Percentiles rank a stretch among this genome's conserved stretches.
Evolutionary conservation across 1,139 yeast species (phyloP).

Genomic region (Scheffersomyces segobiensis): DNA sequence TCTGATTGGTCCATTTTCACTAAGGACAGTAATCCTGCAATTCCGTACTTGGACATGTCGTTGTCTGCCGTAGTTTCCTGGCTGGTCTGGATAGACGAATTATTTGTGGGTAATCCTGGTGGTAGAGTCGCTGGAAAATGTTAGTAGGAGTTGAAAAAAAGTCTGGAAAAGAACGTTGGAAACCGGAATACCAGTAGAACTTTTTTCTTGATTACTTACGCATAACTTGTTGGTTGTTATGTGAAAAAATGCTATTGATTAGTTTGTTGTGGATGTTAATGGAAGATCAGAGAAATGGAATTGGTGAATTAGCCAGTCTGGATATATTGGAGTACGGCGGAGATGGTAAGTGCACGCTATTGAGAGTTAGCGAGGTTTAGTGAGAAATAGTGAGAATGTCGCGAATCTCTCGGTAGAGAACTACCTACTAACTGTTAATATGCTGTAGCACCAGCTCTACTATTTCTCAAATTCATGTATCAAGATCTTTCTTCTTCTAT

Average conservation of each 20-base stretch:
- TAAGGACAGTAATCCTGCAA: slow-evolving; percentile 69
- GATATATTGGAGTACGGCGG: neutral
- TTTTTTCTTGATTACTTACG: neutral
- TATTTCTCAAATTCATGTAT: too few species aligned
- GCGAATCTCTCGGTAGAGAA: neutral
- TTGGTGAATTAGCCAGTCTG: neutral
- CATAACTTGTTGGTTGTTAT: neutral
- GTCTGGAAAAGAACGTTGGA: neutral
- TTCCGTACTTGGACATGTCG: slow-evolving; percentile 64
- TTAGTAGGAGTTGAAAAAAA: neutral
- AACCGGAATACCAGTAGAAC: neutral
- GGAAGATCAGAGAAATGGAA: neutral
- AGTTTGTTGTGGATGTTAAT: neutral
- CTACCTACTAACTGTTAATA: too few species aligned
- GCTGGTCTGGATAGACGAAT: slow-evolving; percentile 3
- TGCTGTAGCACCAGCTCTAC: too few species aligned
- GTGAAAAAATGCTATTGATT: neutral
- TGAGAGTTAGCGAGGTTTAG: neutral
- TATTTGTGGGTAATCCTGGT: slow-evolving; percentile 28
- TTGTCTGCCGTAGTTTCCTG: neutral
- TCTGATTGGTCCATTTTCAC: slow-evolving; percentile 69
- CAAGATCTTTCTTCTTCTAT: too few species aligned
- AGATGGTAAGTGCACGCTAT: neutral
- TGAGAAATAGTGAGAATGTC: neutral
- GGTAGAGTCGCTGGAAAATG: slow-evolving; percentile 24